Evolutionary conservation across 495 filamentous ascomycete species (phyloP), one percentile per base, ranked within the genome.

Genomic region (Penicillium manginii): DNA sequence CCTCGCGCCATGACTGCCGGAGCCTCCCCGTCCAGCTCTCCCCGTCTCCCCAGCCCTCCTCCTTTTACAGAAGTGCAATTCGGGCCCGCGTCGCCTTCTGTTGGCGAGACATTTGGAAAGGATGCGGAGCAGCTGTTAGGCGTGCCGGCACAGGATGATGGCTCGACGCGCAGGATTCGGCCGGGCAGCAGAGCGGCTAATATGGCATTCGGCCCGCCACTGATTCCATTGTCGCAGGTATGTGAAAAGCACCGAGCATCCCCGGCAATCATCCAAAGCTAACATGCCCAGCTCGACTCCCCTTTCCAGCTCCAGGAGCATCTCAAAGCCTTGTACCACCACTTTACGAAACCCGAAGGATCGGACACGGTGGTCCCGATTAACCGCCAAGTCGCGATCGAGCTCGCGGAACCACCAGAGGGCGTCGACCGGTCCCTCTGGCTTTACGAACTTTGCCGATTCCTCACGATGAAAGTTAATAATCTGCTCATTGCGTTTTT

Each of bases 261-360:
- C 15, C 35, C 11, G 32, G 19, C 52, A 17, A 21, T 12, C 31
- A 31, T 56, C 37, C 31, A 8, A 21, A 22, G 51, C 71, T 78
- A 48, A 77, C 61, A 35, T 4, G 54, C 32, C 43, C 67, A 93
- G 85, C 88, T 98, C 68, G 92, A 98, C 69, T 96, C 92, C 10
- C 89, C 94, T 54, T 98, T 98, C 69, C 94, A 96, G 72, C 87
- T 97, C n/a, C 94, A 97, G 72, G 94, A 98, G 78, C 96, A 98
- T 69, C 86, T 98, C 48, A 92, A 93, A 74, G 90, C 96, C 14
- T 85, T 98, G 11, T 89, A 97, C 75, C 83, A 90, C 71, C 75
- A 86, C 65, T 88, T 89, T 75, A 96, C 91, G 2, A 84, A 85
- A 61, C 80, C 85, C 55, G 72, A 80, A 54, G 78, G 82, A 61